Conservation (phyloP, 1,284 basidiomycete species). For the Pyrrhoderma noxium region DNA sequence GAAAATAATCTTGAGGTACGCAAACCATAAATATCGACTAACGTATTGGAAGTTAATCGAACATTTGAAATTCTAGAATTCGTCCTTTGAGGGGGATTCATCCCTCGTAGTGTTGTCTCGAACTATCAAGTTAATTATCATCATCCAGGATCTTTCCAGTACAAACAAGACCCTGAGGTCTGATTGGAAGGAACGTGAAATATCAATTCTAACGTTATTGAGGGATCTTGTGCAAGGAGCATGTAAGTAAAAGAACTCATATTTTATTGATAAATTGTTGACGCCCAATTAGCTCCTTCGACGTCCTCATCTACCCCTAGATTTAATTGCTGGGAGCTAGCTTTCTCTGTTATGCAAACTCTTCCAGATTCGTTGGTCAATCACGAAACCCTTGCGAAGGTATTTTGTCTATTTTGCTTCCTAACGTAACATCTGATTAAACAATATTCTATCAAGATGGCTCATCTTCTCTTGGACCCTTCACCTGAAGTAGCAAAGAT, state of each 20-base stretch:
- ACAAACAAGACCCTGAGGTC: slow-evolving; percentile 72
- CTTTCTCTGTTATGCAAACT: slow-evolving; percentile 61
- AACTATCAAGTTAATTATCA: slow-evolving; percentile 62
- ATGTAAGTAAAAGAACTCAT: slow-evolving; percentile 34
- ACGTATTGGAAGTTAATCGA: background rate
- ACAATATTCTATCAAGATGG: slow-evolving; percentile 45
- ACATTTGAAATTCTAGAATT: slow-evolving; percentile 24
- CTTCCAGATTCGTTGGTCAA: slow-evolving; percentile 59
- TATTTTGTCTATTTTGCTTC: slow-evolving; percentile 22
- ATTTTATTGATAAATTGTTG: background rate
- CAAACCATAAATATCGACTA: background rate
- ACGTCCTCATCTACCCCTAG: slow-evolving; percentile 46
- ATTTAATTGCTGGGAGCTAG: slow-evolving; percentile 57
- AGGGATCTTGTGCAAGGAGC: slow-evolving; percentile 49
- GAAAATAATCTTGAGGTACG: slow-evolving; percentile 82
- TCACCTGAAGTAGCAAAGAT: slow-evolving; percentile 63
- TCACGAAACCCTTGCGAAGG: slow-evolving; percentile 57
- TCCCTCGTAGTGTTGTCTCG: slow-evolving; percentile 61
- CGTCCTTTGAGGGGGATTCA: slow-evolving; percentile 47
- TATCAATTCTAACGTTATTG: slow-evolving; percentile 47
- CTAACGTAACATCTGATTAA: background rate
- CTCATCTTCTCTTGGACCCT: slow-evolving; percentile 62
- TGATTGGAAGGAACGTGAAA: slow-evolving; percentile 59
- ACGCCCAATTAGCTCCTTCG: slow-evolving; percentile 27
- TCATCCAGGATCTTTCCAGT: slow-evolving; percentile 62